phyloP scores from a whole-genome alignment of 2,329 filamentous ascomycete genomes.

The Knufia petricola region DNA sequence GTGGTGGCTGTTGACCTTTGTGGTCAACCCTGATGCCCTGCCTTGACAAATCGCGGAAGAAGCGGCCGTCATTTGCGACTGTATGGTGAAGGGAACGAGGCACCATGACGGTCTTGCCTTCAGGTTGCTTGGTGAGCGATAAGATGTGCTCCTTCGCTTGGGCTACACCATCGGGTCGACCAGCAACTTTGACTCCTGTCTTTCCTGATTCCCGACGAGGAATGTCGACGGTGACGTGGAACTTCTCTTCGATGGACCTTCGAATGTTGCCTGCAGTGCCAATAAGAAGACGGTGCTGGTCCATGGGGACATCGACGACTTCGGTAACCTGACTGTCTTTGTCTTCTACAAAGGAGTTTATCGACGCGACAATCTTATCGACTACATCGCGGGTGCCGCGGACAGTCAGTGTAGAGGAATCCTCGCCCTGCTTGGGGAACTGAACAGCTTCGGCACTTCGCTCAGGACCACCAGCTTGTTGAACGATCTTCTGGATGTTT shows the following conservation, averaged over 20 bases:
- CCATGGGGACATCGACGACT: conserved; percentile 68
- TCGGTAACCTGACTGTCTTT: conserved; percentile 74
- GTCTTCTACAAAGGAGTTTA: conserved; percentile 71
- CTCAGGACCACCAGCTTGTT: conserved; percentile 78
- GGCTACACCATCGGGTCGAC: conserved; percentile 66
- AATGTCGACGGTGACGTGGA: conserved; percentile 79
- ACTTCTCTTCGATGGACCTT: conserved; percentile 73
- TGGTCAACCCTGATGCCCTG: conserved; percentile 91
- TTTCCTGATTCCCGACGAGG: conserved; percentile 78
- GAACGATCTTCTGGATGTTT: conserved; percentile 76
- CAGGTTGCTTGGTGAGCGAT: conserved; percentile 69
- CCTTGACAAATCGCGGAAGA: conserved; percentile 83
- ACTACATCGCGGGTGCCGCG: conserved; percentile 78
- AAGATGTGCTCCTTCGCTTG: conserved; percentile 80
- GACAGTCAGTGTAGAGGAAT: conserved; percentile 74
- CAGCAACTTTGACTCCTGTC: conserved; percentile 77
- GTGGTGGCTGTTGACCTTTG: conserved; percentile 65
- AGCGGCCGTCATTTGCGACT: conserved; percentile 78
- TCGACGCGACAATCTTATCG: conserved; percentile 75
- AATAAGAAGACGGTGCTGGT: conserved; percentile 86
- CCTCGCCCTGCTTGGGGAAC: conserved; percentile 81
- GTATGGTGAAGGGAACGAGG: conserved; percentile 74
- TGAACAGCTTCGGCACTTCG: conserved; percentile 84
- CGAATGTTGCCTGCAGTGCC: conserved; percentile 84
- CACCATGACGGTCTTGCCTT: conserved; percentile 77